phyloP scores from a whole-genome alignment of 1,284 basidiomycete genomes.

The Cutaneotrichosporon cavernicola region DNA sequence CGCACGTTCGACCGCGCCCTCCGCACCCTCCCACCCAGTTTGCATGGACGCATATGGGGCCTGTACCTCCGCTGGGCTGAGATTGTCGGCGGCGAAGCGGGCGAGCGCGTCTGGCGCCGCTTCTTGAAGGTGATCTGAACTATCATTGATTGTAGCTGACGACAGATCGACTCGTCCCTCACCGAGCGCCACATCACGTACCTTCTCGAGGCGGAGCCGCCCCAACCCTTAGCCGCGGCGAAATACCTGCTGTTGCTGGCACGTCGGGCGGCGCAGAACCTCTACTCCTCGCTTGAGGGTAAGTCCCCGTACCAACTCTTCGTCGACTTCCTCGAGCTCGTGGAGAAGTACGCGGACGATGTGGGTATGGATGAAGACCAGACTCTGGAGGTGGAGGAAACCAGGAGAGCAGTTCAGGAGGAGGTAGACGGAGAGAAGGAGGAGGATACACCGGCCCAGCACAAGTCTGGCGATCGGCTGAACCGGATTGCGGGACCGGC shows the following conservation, averaged over 20 bases:
- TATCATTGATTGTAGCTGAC: slow-evolving; percentile 7
- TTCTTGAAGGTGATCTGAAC: slow-evolving; percentile 64
- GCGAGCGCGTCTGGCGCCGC: slow-evolving; percentile 82
- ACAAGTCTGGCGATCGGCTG: neutral
- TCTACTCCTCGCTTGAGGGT: slow-evolving; percentile 83
- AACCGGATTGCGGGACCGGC: slow-evolving; percentile 65
- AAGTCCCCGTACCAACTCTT: slow-evolving; percentile 96
- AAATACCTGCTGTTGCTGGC: slow-evolving; percentile 84
- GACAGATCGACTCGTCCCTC: slow-evolving; percentile 70
- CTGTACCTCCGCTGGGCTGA: slow-evolving; percentile 95
- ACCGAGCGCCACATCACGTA: slow-evolving; percentile 81
- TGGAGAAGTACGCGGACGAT: slow-evolving; percentile 86
- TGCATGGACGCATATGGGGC: slow-evolving; percentile 93
- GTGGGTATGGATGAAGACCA: slow-evolving; percentile 86
- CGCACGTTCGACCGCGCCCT: slow-evolving; percentile 92
- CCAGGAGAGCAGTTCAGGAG: slow-evolving; percentile 55
- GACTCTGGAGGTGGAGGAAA: slow-evolving; percentile 55
- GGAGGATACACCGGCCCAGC: slow-evolving; percentile 35
- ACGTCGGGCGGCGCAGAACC: slow-evolving; percentile 74
- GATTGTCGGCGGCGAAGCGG: slow-evolving; percentile 74
- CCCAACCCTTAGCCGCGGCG: slow-evolving; percentile 88
- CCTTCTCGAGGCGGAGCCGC: slow-evolving; percentile 67
- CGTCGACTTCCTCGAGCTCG: slow-evolving; percentile 87
- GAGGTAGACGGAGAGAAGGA: slow-evolving; percentile 54
- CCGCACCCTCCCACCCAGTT: slow-evolving; percentile 85